These are phyloP conservation scores for Chalara sp. DNA, from an alignment of 2,329 filamentous ascomycete genomes.

Conservation along the genomic window DNA sequence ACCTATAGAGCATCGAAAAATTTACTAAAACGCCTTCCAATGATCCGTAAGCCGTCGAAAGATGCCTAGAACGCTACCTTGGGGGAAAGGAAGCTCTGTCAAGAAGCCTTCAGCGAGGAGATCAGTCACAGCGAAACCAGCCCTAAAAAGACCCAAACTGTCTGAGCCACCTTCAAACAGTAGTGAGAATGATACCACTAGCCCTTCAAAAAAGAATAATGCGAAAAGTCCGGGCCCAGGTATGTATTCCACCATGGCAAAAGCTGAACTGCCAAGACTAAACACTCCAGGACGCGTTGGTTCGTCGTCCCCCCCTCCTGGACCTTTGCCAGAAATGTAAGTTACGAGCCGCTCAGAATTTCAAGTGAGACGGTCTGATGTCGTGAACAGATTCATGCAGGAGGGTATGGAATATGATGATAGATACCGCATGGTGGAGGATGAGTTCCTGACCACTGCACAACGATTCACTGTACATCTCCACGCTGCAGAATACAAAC, in stretches of 20 bases:
- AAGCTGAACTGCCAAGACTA: background rate
- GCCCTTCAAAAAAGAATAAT: slow-evolving; percentile 1
- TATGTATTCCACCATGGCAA: too few relatives aligned
- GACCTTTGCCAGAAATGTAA: slow-evolving; percentile 41
- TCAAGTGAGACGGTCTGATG: too few relatives aligned
- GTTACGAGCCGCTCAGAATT: slow-evolving; percentile 1
- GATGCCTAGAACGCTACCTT: slow-evolving; percentile 24
- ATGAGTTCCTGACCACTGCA: slow-evolving; percentile 65
- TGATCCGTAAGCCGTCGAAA: background rate
- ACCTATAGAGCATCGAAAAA: too few relatives aligned
- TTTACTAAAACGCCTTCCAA: too few relatives aligned
- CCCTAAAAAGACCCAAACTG: slow-evolving; percentile 11
- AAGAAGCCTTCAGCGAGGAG: slow-evolving; percentile 3
- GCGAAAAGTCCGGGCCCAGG: too few relatives aligned
- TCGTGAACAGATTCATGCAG: slow-evolving; percentile 42
- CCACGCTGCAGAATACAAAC: slow-evolving; percentile 70
- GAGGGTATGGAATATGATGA: slow-evolving; percentile 63
- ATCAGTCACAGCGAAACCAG: background rate
- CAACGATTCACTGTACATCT: slow-evolving; percentile 67
- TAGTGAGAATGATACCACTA: background rate
- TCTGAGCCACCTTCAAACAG: slow-evolving; percentile 3
- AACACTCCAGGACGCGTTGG: too few relatives aligned
- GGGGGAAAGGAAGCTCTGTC: slow-evolving; percentile 12
- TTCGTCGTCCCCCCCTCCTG: slow-evolving; percentile 46
- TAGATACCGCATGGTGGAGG: slow-evolving; percentile 75